Base-by-base conservation (phyloP, 768 basidiomycete species). In the Suillus sp. region DNA sequence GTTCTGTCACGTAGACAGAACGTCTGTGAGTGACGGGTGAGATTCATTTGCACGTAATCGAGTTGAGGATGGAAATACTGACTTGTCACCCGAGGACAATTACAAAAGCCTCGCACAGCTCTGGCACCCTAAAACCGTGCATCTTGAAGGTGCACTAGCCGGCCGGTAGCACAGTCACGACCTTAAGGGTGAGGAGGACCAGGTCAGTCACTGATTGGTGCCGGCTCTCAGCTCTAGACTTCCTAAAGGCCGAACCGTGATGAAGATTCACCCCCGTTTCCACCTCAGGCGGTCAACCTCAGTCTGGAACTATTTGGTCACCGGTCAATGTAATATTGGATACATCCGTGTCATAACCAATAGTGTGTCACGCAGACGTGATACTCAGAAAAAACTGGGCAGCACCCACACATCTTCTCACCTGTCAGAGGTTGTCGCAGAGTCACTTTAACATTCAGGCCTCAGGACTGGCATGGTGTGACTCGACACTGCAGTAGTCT, bases 11-110 rank as follows among this genome's bases (percentile, higher is more conserved):
- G 18, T 32, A 53, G 51, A 53, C 51, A 34, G 20, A 53, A 53
- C 11, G 30, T 53, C 51, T 53, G 51, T 20, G 51, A 53, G 51
- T 53, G 51, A 53, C 30, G 51, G 51, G 51, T 53, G 20, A 34
- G 48, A 30, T 50, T 50, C 48, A 30, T 50, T 14, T 47, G 51
- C 51, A 53, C 51, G 51, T 53, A 53, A 51, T 27, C 4, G 30
- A 18, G 8, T 50, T 50, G 16, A 4, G 48, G 50, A 50, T 16
- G 14, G 48, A 47, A 22, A 14, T 22, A 13, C 11, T 47, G 8
- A 16, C 25, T 27, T 25, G 47, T 48, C 47, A 48, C 47, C 47
- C 25, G 47, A 48, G 25, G 48, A 27, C 27, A 14, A 47, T 22
- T 25, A 16, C 47, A 16, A 27, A 50, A 16, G 47, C 8, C 14